Conservation (phyloP, 2,329 filamentous ascomycete genomes). For the Gaeumannomyces tritici region DNA sequence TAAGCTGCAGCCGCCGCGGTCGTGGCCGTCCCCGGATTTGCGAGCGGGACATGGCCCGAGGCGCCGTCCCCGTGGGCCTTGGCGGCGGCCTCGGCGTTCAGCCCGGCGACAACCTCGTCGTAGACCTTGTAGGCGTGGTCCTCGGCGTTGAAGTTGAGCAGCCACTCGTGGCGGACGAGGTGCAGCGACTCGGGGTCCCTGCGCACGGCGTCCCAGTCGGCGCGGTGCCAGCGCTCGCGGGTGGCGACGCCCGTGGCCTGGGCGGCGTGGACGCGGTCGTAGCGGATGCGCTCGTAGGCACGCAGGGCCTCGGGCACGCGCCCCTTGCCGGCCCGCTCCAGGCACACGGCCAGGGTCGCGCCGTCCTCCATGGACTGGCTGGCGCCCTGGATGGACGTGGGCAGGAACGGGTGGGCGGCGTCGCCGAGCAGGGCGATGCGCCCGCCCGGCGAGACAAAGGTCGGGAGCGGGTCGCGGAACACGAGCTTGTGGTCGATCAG, state of each 20-base stretch:
- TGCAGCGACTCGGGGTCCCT: constrained; percentile 32
- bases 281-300: constrained; percentile 34
- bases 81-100: no score
- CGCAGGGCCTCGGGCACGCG: constrained; percentile 29
- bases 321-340: constrained; percentile 21
- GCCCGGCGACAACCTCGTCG: neutral
- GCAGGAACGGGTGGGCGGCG: constrained; percentile 28
- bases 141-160: constrained; percentile 39
- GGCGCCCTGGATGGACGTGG: constrained; percentile 27
- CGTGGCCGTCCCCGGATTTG: neutral
- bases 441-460: constrained; percentile 20
- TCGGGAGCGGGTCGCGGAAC: constrained; percentile 17
- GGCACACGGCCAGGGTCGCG: constrained; percentile 26
- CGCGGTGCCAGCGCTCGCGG: constrained; percentile 41
- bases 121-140: constrained; percentile 25
- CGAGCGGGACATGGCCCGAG: neutral
- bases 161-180: constrained; percentile 35
- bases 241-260: constrained; percentile 37
- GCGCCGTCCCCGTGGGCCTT: neutral
- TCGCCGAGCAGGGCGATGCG: constrained; percentile 27
- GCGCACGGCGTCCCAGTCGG: constrained; percentile 35
- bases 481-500: constrained; percentile 26
- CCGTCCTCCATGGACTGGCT: constrained; percentile 30
- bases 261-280: constrained; percentile 34
- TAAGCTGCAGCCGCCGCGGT: neutral